Evolutionary conservation across 2,329 filamentous ascomycete species (phyloP).

Genomic region (Colletotrichum sp.): DNA sequence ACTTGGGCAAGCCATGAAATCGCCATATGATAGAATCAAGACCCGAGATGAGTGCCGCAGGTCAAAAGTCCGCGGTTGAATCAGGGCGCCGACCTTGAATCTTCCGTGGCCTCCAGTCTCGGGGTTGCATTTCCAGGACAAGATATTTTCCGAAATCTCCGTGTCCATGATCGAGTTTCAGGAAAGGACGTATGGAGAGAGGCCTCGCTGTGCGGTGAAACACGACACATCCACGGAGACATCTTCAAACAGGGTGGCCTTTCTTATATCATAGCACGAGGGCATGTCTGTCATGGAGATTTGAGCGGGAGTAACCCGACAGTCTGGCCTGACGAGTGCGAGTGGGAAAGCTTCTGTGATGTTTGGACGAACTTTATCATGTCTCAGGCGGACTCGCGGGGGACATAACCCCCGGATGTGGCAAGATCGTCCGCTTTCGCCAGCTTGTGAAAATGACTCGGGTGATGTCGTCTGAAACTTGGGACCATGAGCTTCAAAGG

Average conservation of each 20-base stretch:
- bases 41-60: background rate
- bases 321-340: background rate
- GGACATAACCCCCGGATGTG: background rate
- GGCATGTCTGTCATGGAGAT: accelerated
- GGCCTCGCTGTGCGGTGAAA: background rate
- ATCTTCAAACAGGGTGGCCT: background rate
- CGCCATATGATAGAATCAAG: background rate
- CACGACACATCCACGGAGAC: background rate
- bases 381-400: background rate
- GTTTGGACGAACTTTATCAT: background rate
- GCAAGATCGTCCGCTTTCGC: background rate
- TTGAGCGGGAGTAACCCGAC: background rate
- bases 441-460: background rate
- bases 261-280: background rate
- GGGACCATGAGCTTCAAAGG: background rate
- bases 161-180: background rate
- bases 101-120: background rate
- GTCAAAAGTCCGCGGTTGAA: background rate
- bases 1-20: background rate
- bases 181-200: background rate
- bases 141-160: background rate
- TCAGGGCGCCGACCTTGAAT: background rate
- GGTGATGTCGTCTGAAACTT: background rate
- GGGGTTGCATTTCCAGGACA: background rate
- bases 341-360: accelerated